Base-by-base conservation (phyloP, 2,329 filamentous ascomycete species). In the Clarireedia paspali region DNA sequence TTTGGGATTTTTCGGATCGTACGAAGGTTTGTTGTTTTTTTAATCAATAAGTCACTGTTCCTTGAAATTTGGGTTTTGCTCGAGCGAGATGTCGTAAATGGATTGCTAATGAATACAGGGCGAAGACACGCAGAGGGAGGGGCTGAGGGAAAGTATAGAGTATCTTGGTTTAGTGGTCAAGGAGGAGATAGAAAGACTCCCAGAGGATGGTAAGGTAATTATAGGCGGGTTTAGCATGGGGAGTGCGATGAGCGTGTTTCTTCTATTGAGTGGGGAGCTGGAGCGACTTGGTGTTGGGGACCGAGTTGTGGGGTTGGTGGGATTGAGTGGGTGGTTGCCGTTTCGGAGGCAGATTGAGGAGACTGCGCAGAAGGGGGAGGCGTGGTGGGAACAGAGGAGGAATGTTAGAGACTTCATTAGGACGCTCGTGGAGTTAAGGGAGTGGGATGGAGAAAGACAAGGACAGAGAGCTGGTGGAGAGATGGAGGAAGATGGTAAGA, bases 281-380 rank as follows among this genome's bases (percentile, higher is more conserved):
- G 34, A 53, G 14, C 27, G 34, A 34, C 15, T 24, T 44, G 26
- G 36, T 0, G 5, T 44, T 17, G 23, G 34, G 15, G 48, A 20
- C 15, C 56, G 23, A 20, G 44, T 64, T 12, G 59, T 51, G 4
- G 61, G 55, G 14, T 50, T 60, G 20, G 47, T 63, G n/a, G 60
- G 59, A 5, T 38, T 64, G 24, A 66, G 62, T 57, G 65, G 64
- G 15, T 65, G 66, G 65, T 53, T 66, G 12, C 65, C 63, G 6
- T 65, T 64, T 26, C 36, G 55, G 17, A 39, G 20, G 2, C 60
- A 64, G 26, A 60, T 64, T 34, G 23, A 10, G 14, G 34, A 47
- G 27, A 20, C 38, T 23, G 26, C 24, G 24, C 30, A 12, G 24
- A 24, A 15, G 24, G 26, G 36, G 40, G 40, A 50, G 0, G 17